Evolutionary conservation across 1,284 basidiomycete species (phyloP).

Genomic region (Meira miltonrushii): DNA sequence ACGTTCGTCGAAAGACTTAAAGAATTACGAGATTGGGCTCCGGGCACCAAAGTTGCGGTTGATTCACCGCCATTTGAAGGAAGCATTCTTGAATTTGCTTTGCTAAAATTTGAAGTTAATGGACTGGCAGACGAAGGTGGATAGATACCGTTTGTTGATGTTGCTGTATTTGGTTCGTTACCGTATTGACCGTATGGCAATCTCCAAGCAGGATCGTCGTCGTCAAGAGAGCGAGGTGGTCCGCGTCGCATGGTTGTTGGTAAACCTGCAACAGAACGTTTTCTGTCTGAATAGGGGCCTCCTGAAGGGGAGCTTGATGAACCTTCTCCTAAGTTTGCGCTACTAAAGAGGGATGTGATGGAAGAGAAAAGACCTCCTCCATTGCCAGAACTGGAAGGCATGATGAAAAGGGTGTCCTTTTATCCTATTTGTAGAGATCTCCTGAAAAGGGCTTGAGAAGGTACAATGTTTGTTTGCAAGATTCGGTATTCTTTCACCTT

Average conservation of each 20-base stretch:
- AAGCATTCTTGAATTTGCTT: conserved; percentile 22
- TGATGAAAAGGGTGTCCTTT: too few relatives aligned
- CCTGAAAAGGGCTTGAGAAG: too few relatives aligned
- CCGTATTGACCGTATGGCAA: conserved; percentile 30
- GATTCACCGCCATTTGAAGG: conserved; percentile 15
- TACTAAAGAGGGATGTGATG: conserved; percentile 41
- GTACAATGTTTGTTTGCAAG: too few relatives aligned
- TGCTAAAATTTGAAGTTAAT: neutral
- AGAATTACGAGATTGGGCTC: conserved; percentile 4
- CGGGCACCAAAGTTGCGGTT: conserved; percentile 27
- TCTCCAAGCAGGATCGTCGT: conserved; percentile 25
- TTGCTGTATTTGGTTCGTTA: neutral
- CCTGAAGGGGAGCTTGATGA: neutral
- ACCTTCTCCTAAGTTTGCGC: conserved; percentile 8
- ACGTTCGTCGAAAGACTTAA: conserved; percentile 20
- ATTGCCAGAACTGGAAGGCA: neutral
- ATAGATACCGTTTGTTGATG: neutral
- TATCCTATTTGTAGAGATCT: too few relatives aligned
- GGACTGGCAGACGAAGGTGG: conserved; percentile 7
- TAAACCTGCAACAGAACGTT: conserved; percentile 19
- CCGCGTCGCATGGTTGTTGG: conserved; percentile 29
- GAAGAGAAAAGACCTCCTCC: conserved; percentile 28
- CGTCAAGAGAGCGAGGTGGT: conserved; percentile 22
- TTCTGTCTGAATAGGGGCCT: conserved; percentile 12
- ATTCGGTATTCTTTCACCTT: too few relatives aligned